Evolutionary conservation across 2,329 filamentous ascomycete genomes (phyloP).

Genomic region (Davidsoniella neocaledoniae): DNA sequence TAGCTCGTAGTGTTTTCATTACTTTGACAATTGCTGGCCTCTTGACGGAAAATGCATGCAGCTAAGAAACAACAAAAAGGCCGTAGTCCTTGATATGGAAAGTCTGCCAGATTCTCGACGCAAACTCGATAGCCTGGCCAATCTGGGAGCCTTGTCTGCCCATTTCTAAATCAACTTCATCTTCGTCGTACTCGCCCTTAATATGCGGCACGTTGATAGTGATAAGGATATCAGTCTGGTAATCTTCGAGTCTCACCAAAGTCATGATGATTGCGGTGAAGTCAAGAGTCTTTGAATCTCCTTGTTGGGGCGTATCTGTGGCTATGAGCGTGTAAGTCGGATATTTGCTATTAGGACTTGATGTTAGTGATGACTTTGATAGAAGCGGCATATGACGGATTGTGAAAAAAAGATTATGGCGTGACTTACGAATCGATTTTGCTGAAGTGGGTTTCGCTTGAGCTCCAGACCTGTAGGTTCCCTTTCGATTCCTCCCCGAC

Average conservation of each 20-base stretch:
- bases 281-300: slow-evolving; percentile 29
- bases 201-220: slow-evolving; percentile 81
- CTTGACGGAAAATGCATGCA: no score
- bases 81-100: slow-evolving; percentile 70
- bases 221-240: slow-evolving; percentile 67
- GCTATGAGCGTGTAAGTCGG: slow-evolving; percentile 56
- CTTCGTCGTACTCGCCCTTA: slow-evolving; percentile 53
- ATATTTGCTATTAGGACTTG: slow-evolving; percentile 18
- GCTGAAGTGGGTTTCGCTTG: slow-evolving; percentile 41
- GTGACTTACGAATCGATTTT: slow-evolving; percentile 31
- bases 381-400: no score
- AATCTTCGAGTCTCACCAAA: slow-evolving; percentile 56
- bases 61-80: slow-evolving; percentile 36
- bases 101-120: slow-evolving; percentile 48
- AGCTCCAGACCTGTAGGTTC: slow-evolving; percentile 48
- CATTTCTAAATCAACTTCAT: slow-evolving; percentile 50
- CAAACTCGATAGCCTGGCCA: slow-evolving; percentile 51
- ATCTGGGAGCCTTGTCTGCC: slow-evolving; percentile 51
- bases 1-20: background rate
- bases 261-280: slow-evolving; percentile 65
- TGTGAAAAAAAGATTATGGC: slow-evolving; percentile 9
- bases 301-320: slow-evolving; percentile 31
- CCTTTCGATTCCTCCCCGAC: slow-evolving; percentile 43
- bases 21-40: background rate
- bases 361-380: background rate